Evolutionary conservation across 495 filamentous ascomycete species (phyloP).

Genomic region (Neurospora pannonica): DNA sequence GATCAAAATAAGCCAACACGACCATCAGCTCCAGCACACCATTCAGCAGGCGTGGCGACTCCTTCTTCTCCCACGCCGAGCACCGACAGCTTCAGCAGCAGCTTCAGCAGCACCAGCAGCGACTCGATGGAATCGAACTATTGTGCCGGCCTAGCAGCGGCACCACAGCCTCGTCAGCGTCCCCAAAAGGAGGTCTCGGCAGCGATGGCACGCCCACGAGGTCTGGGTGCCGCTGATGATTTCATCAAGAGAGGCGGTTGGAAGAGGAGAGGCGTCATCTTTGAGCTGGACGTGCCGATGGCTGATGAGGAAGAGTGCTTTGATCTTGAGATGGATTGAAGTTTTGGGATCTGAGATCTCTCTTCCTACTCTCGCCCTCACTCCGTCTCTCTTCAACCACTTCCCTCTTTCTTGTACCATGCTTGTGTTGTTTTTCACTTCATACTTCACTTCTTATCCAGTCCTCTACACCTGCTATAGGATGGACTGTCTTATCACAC

Average conservation of each 20-base stretch:
- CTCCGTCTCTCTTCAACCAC: not conserved
- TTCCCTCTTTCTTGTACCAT: not conserved
- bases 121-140: not conserved
- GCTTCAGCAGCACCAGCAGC: not conserved
- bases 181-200: slow-evolving; percentile 3
- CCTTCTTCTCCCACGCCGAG: slow-evolving; percentile 7
- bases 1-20: not conserved
- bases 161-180: not conserved
- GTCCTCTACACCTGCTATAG: not conserved
- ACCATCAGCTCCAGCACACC: not conserved
- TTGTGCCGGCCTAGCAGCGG: not conserved
- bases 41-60: not conserved
- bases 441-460: not conserved
- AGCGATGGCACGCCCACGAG: slow-evolving; percentile 5
- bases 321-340: slow-evolving; percentile 16
- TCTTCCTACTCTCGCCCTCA: not conserved
- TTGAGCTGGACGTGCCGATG: slow-evolving; percentile 19
- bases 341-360: not conserved
- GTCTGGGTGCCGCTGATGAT: slow-evolving; percentile 22
- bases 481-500: not conserved
- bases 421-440: not conserved
- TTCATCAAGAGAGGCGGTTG: slow-evolving; percentile 37
- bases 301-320: slow-evolving; percentile 20
- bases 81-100: slow-evolving; percentile 6
- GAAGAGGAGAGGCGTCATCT: slow-evolving; percentile 41